Base-by-base conservation (phyloP, 805 yeast genomes). In the Lipomyces yamanashiensis region DNA sequence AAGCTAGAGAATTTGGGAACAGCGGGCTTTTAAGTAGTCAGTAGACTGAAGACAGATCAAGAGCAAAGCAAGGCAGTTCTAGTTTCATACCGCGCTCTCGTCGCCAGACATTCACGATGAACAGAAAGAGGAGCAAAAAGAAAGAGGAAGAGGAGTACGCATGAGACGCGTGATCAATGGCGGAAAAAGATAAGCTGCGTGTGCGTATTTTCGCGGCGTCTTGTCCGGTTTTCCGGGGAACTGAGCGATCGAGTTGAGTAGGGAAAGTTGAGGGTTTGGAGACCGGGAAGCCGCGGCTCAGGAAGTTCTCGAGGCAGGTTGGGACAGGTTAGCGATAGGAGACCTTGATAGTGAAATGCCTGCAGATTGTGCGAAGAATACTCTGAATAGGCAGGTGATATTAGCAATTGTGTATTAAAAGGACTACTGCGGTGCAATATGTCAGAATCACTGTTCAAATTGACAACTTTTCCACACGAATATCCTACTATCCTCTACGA, bases 1-100 rank as follows among this genome's bases (percentile, higher is more conserved):
- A 63, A 63, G 44, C 67, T 63, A 7, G 67, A 51, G 55, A 63
- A 63, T 49, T 59, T 63, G 37, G 67, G 67, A 36, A 63, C 67
- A 17, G 67, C 12, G 21, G 36, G 41, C 53, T 8, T 2, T 9
- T 9, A 12, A 37, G 4, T 12, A 19, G 15, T 43, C 2, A 43
- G 47, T n/a, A n/a, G 19, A 13, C 28, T 34, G 45, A 7, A 39
- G 36, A 36, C 33, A 52, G 34, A 4, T 39, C 17, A 21, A 36
- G 28, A 15, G 13, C n/a, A 17, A 48, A 15, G 9, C 17, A 44
- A 1, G 7, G 49, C 13, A 1, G 19, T 13, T 19, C 28, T 7
- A 44, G 33, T 41, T 28, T 3, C 53, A n/a, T 39, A 50, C 55
- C 40, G 19, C 15, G 8, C 10, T 7, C 34, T 40, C 54, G 40